Evolutionary conservation across 768 basidiomycete species (phyloP), one percentile per base, ranked within the genome.

Genomic region (Russula sp.): DNA sequence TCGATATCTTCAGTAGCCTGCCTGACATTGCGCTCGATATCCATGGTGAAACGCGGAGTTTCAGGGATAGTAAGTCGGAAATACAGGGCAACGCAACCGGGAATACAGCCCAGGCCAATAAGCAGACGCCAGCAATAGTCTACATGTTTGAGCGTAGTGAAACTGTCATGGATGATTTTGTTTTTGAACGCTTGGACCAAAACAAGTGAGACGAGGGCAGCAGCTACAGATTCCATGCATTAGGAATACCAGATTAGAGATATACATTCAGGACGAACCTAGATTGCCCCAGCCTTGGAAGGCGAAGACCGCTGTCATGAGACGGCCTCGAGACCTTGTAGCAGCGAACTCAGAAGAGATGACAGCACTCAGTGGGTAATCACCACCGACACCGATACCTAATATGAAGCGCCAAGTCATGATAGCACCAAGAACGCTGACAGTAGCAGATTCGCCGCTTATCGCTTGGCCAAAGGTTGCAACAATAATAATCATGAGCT

Each of bases 31-130:
- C 88, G 80, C 75, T 94, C 91, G 64, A 95, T 83, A 79, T 95
- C 93, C 89, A 94, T 94, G 64, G 93, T 96, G 74, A 82, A 86
- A 61, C 93, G 90, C 30, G 93, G 93, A 0, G 92, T 94, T 74
- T 94, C 92, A 3, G 93, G 91, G 71, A 95, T 94, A 28, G 92
- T 94, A 38, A 94, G 82, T 73, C 93, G 90, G 88, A 91, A 94
- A 79, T 93, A 94, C 57, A 94, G 84, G 22, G 91, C 92, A 62
- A 93, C 72, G 48, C 79, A 80, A 61, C 84, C 93, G 38, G 93
- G 94, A 56, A 96, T 78, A 61, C 87, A 89, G 51, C 93, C 93
- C 42, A 94, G 79, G 71, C 93, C 93, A 73, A 96, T 92, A 71
- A 95, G 81, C 56, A 94, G 76, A 70, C 93, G 88, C 93, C 93